Conservation (phyloP, 2,329 filamentous ascomycete genomes). For the Exophiala sp. region DNA sequence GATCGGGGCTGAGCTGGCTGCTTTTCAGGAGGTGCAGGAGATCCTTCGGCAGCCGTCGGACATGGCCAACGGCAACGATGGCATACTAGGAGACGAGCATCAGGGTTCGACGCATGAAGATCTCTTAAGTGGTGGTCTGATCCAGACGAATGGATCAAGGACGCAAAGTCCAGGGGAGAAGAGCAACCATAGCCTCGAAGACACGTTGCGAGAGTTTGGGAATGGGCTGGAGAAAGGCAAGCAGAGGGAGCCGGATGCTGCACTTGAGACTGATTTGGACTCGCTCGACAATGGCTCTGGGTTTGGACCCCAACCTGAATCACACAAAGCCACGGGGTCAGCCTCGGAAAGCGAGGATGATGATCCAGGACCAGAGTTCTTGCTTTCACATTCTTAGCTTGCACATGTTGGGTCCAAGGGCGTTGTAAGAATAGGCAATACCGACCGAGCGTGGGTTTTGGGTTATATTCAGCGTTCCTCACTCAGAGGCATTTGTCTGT, state of each 20-base stretch:
- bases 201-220: slow-evolving; percentile 23
- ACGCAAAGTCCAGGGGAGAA: slow-evolving; percentile 12
- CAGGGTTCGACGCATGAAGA: slow-evolving; percentile 14
- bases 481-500: not conserved
- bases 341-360: slow-evolving; percentile 28
- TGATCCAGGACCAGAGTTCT: slow-evolving; percentile 28
- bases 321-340: not conserved
- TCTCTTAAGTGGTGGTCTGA: slow-evolving; percentile 6
- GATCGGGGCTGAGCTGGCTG: slow-evolving; percentile 61
- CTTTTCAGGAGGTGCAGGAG: slow-evolving; percentile 41
- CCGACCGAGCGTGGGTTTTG: not conserved
- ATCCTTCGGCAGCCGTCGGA: slow-evolving; percentile 30
- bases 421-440: not conserved
- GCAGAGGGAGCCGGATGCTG: slow-evolving; percentile 1
- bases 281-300: not conserved
- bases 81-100: slow-evolving; percentile 8
- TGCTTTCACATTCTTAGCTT: slow-evolving; percentile 26
- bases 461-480: not conserved
- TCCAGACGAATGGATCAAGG: not conserved
- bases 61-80: not conserved
- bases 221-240: slow-evolving; percentile 7
- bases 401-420: not conserved
- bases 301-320: not conserved
- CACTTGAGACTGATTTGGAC: not conserved
- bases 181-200: slow-evolving; percentile 28